These are phyloP conservation scores for Wickerhamiella dianesei DNA, from an alignment of 805 yeast genomes.

Conservation along the genomic window DNA sequence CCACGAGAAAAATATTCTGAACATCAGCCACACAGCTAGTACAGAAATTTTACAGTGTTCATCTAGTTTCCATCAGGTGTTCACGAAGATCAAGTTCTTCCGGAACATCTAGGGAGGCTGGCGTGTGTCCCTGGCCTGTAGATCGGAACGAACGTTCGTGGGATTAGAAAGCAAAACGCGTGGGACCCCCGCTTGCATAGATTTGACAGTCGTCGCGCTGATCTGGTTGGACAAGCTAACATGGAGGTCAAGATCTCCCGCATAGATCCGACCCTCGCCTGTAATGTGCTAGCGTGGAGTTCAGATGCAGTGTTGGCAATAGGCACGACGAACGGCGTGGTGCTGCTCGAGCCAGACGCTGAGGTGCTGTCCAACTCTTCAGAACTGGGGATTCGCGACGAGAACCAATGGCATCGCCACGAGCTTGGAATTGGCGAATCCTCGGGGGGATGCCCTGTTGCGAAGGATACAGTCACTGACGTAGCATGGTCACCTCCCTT, in stretches of 20 bases:
- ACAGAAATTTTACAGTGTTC: too few relatives aligned
- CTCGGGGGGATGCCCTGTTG: background rate
- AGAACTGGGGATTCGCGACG: background rate
- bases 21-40: too few relatives aligned
- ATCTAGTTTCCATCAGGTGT: too few relatives aligned
- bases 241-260: conserved; percentile 6
- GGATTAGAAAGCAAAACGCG: too few relatives aligned
- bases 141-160: too few relatives aligned
- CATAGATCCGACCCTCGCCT: conserved; percentile 1
- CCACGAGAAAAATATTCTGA: too few relatives aligned
- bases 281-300: conserved; percentile 4
- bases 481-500: conserved; percentile 5
- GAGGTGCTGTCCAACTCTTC: background rate
- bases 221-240: too few relatives aligned
- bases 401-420: background rate
- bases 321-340: background rate
- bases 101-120: too few relatives aligned
- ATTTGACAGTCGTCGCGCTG: too few relatives aligned
- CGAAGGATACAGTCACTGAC: conserved; percentile 1
- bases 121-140: too few relatives aligned
- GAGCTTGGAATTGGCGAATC: background rate
- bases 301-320: conserved; percentile 4
- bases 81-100: too few relatives aligned
- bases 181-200: too few relatives aligned
- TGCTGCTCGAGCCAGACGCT: conserved; percentile 1